Evolutionary conservation across 257 asterid genomes (phyloP).

Genomic region (Fraxinus excelsior): DNA sequence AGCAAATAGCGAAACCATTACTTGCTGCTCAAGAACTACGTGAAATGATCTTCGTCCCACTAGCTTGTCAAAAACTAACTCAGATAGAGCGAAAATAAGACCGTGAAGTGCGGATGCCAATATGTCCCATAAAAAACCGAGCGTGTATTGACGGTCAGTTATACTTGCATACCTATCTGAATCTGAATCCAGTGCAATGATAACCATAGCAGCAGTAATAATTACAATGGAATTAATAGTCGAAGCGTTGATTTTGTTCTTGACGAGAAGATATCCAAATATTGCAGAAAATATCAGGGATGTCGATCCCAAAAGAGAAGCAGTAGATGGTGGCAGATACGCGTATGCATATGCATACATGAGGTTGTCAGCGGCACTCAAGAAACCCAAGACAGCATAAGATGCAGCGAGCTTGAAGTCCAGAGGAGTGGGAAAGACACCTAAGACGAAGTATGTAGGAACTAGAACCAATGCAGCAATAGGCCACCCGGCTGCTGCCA

Average conservation of each 20-base stretch:
- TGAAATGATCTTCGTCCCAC: constrained; percentile 80
- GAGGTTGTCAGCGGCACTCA: constrained; percentile 81
- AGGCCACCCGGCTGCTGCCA: constrained; percentile 97
- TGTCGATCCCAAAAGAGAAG: constrained; percentile 78
- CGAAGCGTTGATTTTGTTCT: constrained; percentile 73
- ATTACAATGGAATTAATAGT: constrained; percentile 62
- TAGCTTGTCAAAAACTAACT: constrained; percentile 59
- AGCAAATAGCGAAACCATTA: constrained; percentile 77
- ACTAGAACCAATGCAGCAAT: constrained; percentile 58
- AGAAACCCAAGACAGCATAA: constrained; percentile 65
- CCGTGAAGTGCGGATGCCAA: constrained; percentile 82
- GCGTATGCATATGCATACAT: constrained; percentile 95
- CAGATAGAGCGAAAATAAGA: constrained; percentile 81
- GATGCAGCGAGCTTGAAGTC: constrained; percentile 54
- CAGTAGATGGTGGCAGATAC: constrained; percentile 88
- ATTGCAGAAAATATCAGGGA: constrained; percentile 71
- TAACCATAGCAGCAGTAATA: constrained; percentile 80
- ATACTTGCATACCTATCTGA: constrained; percentile 67
- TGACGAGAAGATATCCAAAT: constrained; percentile 75
- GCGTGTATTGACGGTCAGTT: constrained; percentile 44
- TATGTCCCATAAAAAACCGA: constrained; percentile 83
- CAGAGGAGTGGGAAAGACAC: constrained; percentile 65
- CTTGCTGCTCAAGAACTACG: constrained; percentile 90
- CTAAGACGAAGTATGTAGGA: constrained; percentile 61
- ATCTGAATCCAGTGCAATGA: constrained; percentile 76